Percentiles rank a stretch among this genome's conserved stretches.
These are phyloP conservation scores for Rhododendron kiyosumense DNA, from an alignment of 148 eudicot species.

Conservation along the genomic window DNA sequence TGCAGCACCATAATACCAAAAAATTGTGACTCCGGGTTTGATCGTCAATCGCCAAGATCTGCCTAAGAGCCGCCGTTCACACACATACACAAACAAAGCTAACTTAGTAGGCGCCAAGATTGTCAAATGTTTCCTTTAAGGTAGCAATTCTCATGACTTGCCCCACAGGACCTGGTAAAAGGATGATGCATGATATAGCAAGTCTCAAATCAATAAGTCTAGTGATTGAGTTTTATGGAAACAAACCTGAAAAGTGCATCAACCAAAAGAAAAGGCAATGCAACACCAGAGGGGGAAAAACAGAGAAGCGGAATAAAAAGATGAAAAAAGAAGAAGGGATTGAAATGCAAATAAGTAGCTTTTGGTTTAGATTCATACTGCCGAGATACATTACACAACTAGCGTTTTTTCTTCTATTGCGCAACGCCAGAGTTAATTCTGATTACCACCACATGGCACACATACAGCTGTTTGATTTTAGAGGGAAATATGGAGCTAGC, in stretches of 20 bases:
- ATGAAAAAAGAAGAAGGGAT: not conserved
- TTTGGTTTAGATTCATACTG: not conserved
- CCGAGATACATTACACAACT: not conserved
- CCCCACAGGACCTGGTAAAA: not conserved
- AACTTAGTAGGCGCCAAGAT: not conserved
- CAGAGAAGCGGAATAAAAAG: not conserved
- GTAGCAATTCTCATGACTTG: not conserved
- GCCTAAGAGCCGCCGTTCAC: not conserved
- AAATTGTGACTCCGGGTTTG: not conserved
- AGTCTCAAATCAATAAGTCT: not conserved
- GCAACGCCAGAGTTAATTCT: not conserved
- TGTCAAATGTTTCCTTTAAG: not conserved
- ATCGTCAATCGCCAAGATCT: not conserved
- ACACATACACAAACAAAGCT: not conserved
- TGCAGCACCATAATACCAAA: not conserved
- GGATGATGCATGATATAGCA: not conserved
- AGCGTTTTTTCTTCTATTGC: not conserved
- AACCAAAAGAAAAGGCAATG: not conserved
- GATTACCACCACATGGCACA: not conserved
- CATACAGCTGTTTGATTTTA: not conserved
- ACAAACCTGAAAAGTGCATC: not conserved
- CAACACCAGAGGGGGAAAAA: not conserved
- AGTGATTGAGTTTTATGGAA: not conserved
- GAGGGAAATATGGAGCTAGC: not conserved
- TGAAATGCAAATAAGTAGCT: not conserved